phyloP scores from a whole-genome alignment of 805 yeast genomes.

The Candida xyloterini region DNA sequence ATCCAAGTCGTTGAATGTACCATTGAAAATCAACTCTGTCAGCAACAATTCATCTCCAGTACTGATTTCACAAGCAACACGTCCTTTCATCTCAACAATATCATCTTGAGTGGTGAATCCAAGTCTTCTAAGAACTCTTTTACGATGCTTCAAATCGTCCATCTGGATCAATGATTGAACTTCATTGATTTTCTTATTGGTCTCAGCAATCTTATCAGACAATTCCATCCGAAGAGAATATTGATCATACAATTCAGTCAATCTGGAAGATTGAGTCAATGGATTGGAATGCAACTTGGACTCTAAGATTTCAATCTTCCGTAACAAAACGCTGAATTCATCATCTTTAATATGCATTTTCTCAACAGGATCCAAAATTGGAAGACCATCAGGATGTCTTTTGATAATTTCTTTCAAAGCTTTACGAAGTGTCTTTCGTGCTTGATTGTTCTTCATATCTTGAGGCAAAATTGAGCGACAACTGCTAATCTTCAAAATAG shows the following conservation, averaged over 20 bases:
- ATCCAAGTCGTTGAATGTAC: slow-evolving; percentile 83
- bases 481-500: slow-evolving; percentile 73
- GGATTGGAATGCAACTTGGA: slow-evolving; percentile 70
- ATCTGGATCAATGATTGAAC: slow-evolving; percentile 91
- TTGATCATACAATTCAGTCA: slow-evolving; percentile 59
- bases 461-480: slow-evolving; percentile 78
- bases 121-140: slow-evolving; percentile 85
- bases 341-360: slow-evolving; percentile 81
- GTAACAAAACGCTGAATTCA: slow-evolving; percentile 66
- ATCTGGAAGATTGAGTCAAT: slow-evolving; percentile 55
- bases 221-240: slow-evolving; percentile 65
- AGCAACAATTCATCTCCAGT: slow-evolving; percentile 83
- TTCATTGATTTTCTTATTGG: slow-evolving; percentile 66
- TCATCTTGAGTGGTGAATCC: slow-evolving; percentile 87
- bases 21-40: slow-evolving; percentile 92
- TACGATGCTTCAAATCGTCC: slow-evolving; percentile 90
- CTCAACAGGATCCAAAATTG: slow-evolving; percentile 84
- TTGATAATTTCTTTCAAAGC: slow-evolving; percentile 76
- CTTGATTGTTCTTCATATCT: slow-evolving; percentile 58
- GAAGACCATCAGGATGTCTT: slow-evolving; percentile 87
- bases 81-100: slow-evolving; percentile 91
- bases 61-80: slow-evolving; percentile 89
- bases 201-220: slow-evolving; percentile 52
- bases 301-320: slow-evolving; percentile 81
- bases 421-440: slow-evolving; percentile 61